Evolutionary conservation across 495 filamentous ascomycete species (phyloP).

Genomic region (Margaritispora aquatica): DNA sequence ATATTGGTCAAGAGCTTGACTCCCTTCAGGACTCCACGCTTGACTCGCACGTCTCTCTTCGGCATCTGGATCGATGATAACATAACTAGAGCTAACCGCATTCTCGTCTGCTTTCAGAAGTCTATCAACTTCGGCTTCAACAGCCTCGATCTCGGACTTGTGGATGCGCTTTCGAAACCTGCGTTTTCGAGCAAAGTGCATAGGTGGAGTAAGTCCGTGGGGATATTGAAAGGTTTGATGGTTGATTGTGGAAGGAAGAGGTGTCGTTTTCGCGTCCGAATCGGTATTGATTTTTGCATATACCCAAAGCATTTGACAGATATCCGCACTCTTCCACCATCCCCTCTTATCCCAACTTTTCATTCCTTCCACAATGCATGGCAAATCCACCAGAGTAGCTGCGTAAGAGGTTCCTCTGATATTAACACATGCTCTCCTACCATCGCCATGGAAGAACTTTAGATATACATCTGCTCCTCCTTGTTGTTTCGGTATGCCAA

Average conservation of each 20-base stretch:
- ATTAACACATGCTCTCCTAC: slow-evolving; percentile 64
- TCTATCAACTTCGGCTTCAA: slow-evolving; percentile 74
- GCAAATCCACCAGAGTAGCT: slow-evolving; percentile 78
- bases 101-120: slow-evolving; percentile 65
- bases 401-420: slow-evolving; percentile 70
- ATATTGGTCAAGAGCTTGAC: slow-evolving; percentile 28
- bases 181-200: slow-evolving; percentile 77
- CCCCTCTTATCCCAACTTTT: slow-evolving; percentile 91
- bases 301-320: slow-evolving; percentile 91
- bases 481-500: slow-evolving; percentile 55
- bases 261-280: slow-evolving; percentile 59
- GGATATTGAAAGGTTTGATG: slow-evolving; percentile 68
- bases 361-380: slow-evolving; percentile 88
- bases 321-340: slow-evolving; percentile 90
- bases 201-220: slow-evolving; percentile 87
- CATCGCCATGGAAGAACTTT: slow-evolving; percentile 70
- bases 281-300: slow-evolving; percentile 65
- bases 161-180: slow-evolving; percentile 80
- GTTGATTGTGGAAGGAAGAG: slow-evolving; percentile 60
- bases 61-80: slow-evolving; percentile 56
- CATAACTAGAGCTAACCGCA: slow-evolving; percentile 46
- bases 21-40: slow-evolving; percentile 30
- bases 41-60: slow-evolving; percentile 40
- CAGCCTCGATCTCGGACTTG: slow-evolving; percentile 80
- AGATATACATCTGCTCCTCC: slow-evolving; percentile 67